A percentile compares a stretch with the other conserved stretches of the same genome.
Conservation (phyloP, 176 grass and related monocot species). For the Coix lacrymajobi region DNA sequence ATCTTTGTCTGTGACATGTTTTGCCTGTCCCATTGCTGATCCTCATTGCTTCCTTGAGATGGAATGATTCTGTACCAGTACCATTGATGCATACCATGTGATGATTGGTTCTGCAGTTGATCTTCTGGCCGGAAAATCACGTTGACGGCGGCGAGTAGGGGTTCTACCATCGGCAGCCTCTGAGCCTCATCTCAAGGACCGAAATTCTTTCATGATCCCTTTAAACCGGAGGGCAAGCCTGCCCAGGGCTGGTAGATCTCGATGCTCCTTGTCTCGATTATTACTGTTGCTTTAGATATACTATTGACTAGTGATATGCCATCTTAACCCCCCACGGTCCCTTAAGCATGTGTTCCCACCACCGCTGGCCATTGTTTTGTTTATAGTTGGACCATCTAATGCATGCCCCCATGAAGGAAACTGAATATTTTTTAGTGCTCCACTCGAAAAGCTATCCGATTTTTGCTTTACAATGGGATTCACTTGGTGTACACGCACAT, state of each 20-base stretch:
- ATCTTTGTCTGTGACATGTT: not conserved
- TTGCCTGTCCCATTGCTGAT: not conserved
- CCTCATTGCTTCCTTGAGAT: not conserved
- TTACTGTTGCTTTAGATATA: slow-evolving; percentile 41
- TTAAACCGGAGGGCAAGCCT: slow-evolving; percentile 65
- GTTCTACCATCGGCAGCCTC: not conserved
- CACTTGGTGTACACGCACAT: slow-evolving; percentile 26
- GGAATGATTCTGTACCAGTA: slow-evolving; percentile 1
- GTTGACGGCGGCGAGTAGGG: slow-evolving; percentile 4
- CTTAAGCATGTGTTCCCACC: slow-evolving; percentile 34
- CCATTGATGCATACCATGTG: slow-evolving; percentile 8
- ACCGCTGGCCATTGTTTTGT: slow-evolving; percentile 18
- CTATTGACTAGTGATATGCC: not conserved
- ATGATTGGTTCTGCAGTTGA: slow-evolving; percentile 19
- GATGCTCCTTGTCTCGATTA: slow-evolving; percentile 12
- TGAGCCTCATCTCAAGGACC: slow-evolving; percentile 11
- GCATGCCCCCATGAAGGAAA: slow-evolving; percentile 10
- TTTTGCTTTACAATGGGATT: slow-evolving; percentile 23
- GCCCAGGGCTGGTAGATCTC: slow-evolving; percentile 74
- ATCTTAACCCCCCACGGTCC: slow-evolving; percentile 11
- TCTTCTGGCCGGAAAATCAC: not conserved
- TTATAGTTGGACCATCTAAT: slow-evolving; percentile 37
- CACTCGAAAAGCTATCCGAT: slow-evolving; percentile 20
- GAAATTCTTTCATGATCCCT: slow-evolving; percentile 73
- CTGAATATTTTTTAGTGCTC: not conserved